phyloP scores from a whole-genome alignment of 2,329 filamentous ascomycete genomes.

The Tolypocladium guangdongense region DNA sequence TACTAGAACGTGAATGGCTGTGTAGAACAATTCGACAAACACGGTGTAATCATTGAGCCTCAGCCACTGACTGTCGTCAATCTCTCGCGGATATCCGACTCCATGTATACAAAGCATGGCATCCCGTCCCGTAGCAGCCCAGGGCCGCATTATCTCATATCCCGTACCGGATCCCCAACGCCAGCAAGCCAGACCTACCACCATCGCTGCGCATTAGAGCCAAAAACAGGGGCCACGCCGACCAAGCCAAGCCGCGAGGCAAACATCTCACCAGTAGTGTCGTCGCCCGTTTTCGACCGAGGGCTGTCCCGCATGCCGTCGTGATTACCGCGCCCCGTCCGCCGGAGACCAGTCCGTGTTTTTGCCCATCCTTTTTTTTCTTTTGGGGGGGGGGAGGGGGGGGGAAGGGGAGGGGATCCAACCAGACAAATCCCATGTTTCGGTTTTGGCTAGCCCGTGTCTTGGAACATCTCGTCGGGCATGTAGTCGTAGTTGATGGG shows the following conservation, averaged over 20 bases:
- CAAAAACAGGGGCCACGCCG: neutral
- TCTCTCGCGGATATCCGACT: neutral
- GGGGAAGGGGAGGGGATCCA: no score
- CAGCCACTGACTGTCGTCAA: neutral
- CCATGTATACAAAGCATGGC: neutral
- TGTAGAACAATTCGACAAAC: neutral
- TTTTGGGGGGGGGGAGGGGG: no score
- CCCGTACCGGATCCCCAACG: neutral
- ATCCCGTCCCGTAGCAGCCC: neutral
- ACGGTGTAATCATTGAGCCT: neutral
- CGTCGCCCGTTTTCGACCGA: neutral
- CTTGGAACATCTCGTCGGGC: slow-evolving; percentile 22
- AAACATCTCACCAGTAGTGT: neutral
- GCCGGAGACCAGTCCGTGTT: neutral
- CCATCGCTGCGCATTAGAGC: neutral
- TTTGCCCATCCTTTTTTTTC: neutral
- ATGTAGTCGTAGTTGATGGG: slow-evolving; percentile 25
- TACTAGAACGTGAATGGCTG: neutral
- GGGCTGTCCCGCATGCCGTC: neutral
- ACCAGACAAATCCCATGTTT: no score
- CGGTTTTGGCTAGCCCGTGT: neutral
- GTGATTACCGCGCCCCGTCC: neutral
- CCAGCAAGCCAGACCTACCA: neutral
- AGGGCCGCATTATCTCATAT: neutral
- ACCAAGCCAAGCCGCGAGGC: neutral